A percentile compares a stretch with the other conserved stretches of the same genome.
These are phyloP conservation scores for Pyrus pyrifolia DNA, from an alignment of 306 rosid species.

Conservation along the genomic window DNA sequence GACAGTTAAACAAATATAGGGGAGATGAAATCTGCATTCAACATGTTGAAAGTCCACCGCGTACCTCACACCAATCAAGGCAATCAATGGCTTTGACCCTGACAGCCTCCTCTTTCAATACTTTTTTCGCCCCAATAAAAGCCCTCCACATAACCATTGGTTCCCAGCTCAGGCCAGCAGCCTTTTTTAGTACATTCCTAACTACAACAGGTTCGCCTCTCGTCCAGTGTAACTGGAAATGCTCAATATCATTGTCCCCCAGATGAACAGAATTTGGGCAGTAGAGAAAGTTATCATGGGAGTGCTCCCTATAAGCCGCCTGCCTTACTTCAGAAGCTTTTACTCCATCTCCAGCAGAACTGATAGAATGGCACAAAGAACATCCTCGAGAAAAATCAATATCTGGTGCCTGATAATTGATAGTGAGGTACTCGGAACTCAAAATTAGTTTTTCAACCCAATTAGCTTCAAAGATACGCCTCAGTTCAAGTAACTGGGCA, in stretches of 20 bases:
- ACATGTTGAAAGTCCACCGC: slow-evolving; percentile 11
- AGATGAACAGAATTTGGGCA: slow-evolving; percentile 43
- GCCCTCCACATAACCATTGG: slow-evolving; percentile 81
- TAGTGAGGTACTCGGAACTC: slow-evolving; percentile 32
- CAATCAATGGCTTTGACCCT: slow-evolving; percentile 50
- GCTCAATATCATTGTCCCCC: slow-evolving; percentile 35
- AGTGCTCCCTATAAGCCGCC: slow-evolving; percentile 44
- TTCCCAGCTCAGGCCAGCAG: slow-evolving; percentile 65
- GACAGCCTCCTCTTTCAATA: slow-evolving; percentile 38
- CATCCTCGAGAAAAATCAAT: slow-evolving; percentile 38
- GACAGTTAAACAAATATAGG: background rate
- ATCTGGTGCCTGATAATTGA: slow-evolving; percentile 35
- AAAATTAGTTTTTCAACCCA: slow-evolving; percentile 42
- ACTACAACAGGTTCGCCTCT: slow-evolving; percentile 59
- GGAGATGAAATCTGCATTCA: slow-evolving; percentile 5
- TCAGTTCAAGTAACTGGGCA: slow-evolving; percentile 28
- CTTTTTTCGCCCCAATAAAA: slow-evolving; percentile 35
- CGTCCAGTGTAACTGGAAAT: slow-evolving; percentile 57
- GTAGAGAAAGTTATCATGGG: slow-evolving; percentile 45
- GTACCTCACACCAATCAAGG: slow-evolving; percentile 50
- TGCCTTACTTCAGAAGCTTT: slow-evolving; percentile 28
- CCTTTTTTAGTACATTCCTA: slow-evolving; percentile 42
- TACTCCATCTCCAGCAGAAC: slow-evolving; percentile 17
- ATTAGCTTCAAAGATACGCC: slow-evolving; percentile 42
- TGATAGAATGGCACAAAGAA: slow-evolving; percentile 23